Evolutionary conservation across 1,139 yeast species (phyloP).

Genomic region (Yarrowia galli): DNA sequence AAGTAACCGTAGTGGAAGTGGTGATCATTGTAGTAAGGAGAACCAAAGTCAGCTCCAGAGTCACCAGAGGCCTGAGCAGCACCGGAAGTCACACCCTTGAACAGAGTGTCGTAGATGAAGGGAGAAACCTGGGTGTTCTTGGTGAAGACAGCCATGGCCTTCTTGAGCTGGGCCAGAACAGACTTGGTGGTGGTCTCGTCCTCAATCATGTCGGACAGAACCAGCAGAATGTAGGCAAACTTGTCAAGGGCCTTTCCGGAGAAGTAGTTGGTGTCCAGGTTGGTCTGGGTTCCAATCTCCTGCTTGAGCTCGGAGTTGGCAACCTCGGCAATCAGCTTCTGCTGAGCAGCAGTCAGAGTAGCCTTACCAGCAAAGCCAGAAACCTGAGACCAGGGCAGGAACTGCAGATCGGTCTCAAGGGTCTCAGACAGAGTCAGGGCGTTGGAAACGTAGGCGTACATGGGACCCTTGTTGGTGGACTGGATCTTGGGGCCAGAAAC

Average conservation of each 20-base stretch:
- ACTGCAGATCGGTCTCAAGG: slow-evolving; percentile 59
- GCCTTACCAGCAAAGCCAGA: slow-evolving; percentile 48
- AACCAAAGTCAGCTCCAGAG: slow-evolving; percentile 68
- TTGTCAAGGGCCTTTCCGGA: slow-evolving; percentile 79
- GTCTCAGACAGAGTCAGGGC: slow-evolving; percentile 60
- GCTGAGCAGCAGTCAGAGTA: slow-evolving; percentile 60
- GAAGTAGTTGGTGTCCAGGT: slow-evolving; percentile 62
- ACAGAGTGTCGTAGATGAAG: slow-evolving; percentile 71
- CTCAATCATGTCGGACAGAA: slow-evolving; percentile 64
- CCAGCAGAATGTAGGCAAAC: slow-evolving; percentile 73
- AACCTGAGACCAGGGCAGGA: slow-evolving; percentile 65
- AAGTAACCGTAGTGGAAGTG: slow-evolving; percentile 84
- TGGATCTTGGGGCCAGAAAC: slow-evolving; percentile 60
- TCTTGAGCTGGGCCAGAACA: slow-evolving; percentile 60
- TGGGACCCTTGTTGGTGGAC: slow-evolving; percentile 71
- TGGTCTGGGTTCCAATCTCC: slow-evolving; percentile 61
- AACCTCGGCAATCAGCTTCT: slow-evolving; percentile 59
- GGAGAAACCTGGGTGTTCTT: slow-evolving; percentile 63
- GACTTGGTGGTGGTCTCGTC: slow-evolving; percentile 60
- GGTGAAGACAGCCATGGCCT: slow-evolving; percentile 60
- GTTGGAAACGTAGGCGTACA: slow-evolving; percentile 66
- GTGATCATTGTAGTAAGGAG: slow-evolving; percentile 76
- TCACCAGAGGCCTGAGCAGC: slow-evolving; percentile 59
- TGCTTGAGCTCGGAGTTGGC: slow-evolving; percentile 67
- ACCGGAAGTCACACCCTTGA: slow-evolving; percentile 72